phyloP scores from a whole-genome alignment of 345 rosid species.

The Mangifera indica region DNA sequence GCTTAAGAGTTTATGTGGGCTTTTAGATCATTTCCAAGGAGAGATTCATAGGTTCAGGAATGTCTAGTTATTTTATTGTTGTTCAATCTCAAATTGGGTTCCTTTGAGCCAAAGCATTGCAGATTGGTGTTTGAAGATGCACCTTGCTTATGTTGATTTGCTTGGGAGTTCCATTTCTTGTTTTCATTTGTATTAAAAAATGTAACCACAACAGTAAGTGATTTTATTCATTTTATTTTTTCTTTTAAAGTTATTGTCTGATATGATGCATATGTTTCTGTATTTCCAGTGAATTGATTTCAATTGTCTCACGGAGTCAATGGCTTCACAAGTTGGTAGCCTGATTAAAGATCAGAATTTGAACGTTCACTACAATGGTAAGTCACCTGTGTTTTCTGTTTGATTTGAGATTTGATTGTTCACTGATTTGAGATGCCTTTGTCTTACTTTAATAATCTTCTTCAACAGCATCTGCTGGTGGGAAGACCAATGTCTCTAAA shows the following conservation, averaged over 20 bases:
- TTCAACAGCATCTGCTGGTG: constrained; percentile 33
- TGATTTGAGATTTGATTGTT: neutral
- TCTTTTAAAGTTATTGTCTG: neutral
- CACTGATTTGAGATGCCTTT: neutral
- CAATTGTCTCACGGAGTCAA: constrained; percentile 9
- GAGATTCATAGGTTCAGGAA: neutral
- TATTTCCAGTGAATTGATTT: constrained; percentile 18
- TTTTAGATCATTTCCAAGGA: too few species aligned
- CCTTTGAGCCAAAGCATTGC: neutral
- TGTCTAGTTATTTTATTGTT: too few species aligned
- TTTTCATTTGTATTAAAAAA: neutral
- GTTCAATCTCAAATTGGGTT: neutral
- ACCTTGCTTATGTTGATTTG: neutral
- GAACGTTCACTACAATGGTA: constrained; percentile 34
- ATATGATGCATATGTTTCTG: neutral
- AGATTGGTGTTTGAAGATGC: neutral
- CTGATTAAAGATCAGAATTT: constrained; percentile 44
- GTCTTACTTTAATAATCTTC: constrained; percentile 4
- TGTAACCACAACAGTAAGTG: neutral
- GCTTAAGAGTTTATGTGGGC: neutral
- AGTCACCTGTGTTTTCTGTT: neutral
- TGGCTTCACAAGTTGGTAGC: constrained; percentile 38
- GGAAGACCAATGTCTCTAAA: constrained; percentile 34
- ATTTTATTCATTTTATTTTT: neutral
- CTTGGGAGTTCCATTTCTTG: neutral